These are phyloP conservation scores for Trametes versicolor DNA, from an alignment of 1,284 basidiomycete genomes.

Conservation along the genomic window DNA sequence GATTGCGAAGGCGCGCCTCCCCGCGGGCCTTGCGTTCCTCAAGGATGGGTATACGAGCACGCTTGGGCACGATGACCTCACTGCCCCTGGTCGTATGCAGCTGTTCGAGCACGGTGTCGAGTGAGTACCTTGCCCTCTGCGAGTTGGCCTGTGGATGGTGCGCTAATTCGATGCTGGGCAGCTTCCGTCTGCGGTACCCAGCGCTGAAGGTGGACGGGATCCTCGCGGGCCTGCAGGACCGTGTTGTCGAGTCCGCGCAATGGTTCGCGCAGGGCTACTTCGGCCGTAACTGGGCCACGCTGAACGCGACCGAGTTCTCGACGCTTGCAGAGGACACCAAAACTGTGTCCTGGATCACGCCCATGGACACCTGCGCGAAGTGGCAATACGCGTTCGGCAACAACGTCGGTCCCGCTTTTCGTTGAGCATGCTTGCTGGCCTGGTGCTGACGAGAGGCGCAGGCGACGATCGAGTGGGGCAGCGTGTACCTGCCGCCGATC, in stretches of 20 bases:
- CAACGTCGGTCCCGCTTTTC: slow-evolving; percentile 38
- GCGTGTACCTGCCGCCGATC: slow-evolving; percentile 51
- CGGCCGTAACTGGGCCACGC: slow-evolving; percentile 46
- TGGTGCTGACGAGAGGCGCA: slow-evolving; percentile 27
- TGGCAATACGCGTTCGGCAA: slow-evolving; percentile 52
- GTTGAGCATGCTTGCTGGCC: background rate
- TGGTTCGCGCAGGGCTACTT: slow-evolving; percentile 58
- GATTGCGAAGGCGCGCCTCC: slow-evolving; percentile 45
- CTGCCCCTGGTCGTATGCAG: slow-evolving; percentile 50
- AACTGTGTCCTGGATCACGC: slow-evolving; percentile 55
- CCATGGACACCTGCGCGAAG: slow-evolving; percentile 53
- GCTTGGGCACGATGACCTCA: slow-evolving; percentile 53
- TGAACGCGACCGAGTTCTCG: slow-evolving; percentile 46
- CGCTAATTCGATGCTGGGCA: slow-evolving; percentile 1
- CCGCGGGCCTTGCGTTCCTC: slow-evolving; percentile 50
- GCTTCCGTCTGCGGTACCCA: slow-evolving; percentile 51
- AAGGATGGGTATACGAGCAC: slow-evolving; percentile 51
- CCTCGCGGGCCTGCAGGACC: slow-evolving; percentile 54
- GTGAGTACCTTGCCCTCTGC: slow-evolving; percentile 24
- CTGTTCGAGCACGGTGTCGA: slow-evolving; percentile 56
- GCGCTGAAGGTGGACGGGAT: slow-evolving; percentile 48
- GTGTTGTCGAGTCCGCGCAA: slow-evolving; percentile 54
- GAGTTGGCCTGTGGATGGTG: slow-evolving; percentile 7
- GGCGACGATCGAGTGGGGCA: slow-evolving; percentile 49
- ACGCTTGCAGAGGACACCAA: slow-evolving; percentile 50